Conservation (phyloP, 768 basidiomycete genomes). For the Podaxis mareebaensis region DNA sequence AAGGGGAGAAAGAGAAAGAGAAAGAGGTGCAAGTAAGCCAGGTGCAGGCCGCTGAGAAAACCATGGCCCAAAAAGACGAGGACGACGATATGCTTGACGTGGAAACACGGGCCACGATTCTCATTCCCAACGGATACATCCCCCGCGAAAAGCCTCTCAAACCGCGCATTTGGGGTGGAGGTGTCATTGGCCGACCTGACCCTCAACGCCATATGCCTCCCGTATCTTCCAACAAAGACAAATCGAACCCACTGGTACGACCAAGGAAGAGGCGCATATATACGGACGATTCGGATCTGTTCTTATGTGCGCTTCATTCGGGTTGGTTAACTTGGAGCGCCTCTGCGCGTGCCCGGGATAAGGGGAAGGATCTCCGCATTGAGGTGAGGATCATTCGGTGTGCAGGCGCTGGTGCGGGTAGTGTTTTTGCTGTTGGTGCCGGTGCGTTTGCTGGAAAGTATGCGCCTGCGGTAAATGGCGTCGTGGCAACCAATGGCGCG, state of each 20-base stretch:
- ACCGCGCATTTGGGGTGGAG: conserved; percentile 74
- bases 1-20: conserved; percentile 17
- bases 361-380: conserved; percentile 40
- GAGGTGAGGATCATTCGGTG: conserved; percentile 42
- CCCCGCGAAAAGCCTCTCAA: conserved; percentile 52
- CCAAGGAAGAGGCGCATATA: conserved; percentile 54
- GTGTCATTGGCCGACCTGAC: conserved; percentile 37
- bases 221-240: conserved; percentile 7
- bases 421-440: conserved; percentile 26
- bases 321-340: conserved; percentile 56
- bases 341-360: conserved; percentile 35
- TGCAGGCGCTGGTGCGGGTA: conserved; percentile 30
- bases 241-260: conserved; percentile 5
- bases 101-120: conserved; percentile 51
- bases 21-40: conserved; percentile 18
- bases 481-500: conserved; percentile 1
- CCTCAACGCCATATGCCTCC: conserved; percentile 11
- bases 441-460: conserved; percentile 15
- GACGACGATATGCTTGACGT: conserved; percentile 34
- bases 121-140: conserved; percentile 61
- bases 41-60: conserved; percentile 10
- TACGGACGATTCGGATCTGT: conserved; percentile 77
- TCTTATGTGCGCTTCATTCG: conserved; percentile 68
- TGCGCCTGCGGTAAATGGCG: conserved; percentile 13
- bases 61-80: conserved; percentile 16